Evolutionary conservation across 2,329 filamentous ascomycete species (phyloP), one percentile per base, ranked within the genome.

Genomic region (Phoma herbarum): DNA sequence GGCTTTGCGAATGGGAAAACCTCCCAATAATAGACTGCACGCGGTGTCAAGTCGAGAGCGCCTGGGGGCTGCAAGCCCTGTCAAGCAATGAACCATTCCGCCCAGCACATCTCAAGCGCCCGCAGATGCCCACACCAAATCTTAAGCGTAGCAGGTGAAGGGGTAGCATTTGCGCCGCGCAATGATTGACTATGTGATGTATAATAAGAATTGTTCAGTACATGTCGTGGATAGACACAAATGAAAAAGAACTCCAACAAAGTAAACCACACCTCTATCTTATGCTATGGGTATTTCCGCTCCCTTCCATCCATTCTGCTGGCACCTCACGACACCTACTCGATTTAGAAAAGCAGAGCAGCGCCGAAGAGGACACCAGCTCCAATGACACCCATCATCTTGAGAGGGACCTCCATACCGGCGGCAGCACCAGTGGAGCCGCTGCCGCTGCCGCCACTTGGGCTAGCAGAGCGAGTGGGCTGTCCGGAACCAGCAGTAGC

Each of bases 311-410:
- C 12, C 37, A 48, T 25, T 22, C 12, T 37, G 2, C 7, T 18
- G 20, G 2, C 18, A 16, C 20, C 20, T 41, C 37, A 14, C 37
- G 10, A 41, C 37, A 39, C 23, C n/a, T 31, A 28, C 4, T 26
- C 8, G 16, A 26, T 63, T 62, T 71, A 76, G 59, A 76, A 67
- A 45, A 75, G 35, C 51, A 76, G 61, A 49, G 64, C 68, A 62
- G 67, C 68, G 37, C 74, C 71, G 62, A 76, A 69, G 39, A 75
- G 43, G 44, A 71, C 60, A 62, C 73, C 73, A 35, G 70, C 72
- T 48, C 59, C 72, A 31, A 74, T 55, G 59, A 74, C 65, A 22
- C 66, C 68, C 53, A 75, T 41, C 61, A 74, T 70, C 51, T 66
- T 66, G 29, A 75, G 12, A 28, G 74, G 73, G 4, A 75, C 55